Evolutionary conservation across 1,284 basidiomycete species (phyloP).

Genomic region (Ceratobasidium sp.): DNA sequence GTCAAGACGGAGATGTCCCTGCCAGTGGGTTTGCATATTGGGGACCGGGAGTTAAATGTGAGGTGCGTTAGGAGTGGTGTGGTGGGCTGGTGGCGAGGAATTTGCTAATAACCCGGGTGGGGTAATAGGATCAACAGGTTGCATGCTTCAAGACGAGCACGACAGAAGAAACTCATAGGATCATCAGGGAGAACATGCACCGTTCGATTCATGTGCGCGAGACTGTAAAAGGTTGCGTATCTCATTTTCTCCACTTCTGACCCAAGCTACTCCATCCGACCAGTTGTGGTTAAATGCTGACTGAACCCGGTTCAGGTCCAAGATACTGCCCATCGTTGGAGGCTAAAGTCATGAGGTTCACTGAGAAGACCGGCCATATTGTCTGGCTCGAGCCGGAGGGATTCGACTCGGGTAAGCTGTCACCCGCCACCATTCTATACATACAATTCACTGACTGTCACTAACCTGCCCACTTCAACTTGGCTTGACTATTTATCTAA

Average conservation of each 20-base stretch:
- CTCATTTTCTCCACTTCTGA: neutral
- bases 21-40: constrained; percentile 70
- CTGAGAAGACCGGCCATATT: constrained; percentile 73
- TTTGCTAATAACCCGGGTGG: constrained; percentile 42
- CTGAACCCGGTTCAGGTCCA: constrained; percentile 68
- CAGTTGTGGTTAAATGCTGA: neutral
- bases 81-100: neutral
- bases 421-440: neutral
- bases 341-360: constrained; percentile 84
- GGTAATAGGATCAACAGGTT: constrained; percentile 72
- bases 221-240: constrained; percentile 80
- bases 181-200: constrained; percentile 78
- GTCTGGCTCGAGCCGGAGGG: constrained; percentile 94
- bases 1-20: constrained; percentile 68
- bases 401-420: constrained; percentile 75
- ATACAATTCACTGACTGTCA: no score
- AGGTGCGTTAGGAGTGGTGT: neutral
- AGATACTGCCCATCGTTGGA: constrained; percentile 92
- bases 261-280: neutral
- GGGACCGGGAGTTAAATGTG: constrained; percentile 32
- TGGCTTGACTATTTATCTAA: no score
- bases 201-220: constrained; percentile 86
- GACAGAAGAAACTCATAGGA: constrained; percentile 74
- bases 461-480: no score
- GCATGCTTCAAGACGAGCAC: constrained; percentile 80